Conservation (phyloP, 768 basidiomycete genomes). For the Mycena alexandri region DNA sequence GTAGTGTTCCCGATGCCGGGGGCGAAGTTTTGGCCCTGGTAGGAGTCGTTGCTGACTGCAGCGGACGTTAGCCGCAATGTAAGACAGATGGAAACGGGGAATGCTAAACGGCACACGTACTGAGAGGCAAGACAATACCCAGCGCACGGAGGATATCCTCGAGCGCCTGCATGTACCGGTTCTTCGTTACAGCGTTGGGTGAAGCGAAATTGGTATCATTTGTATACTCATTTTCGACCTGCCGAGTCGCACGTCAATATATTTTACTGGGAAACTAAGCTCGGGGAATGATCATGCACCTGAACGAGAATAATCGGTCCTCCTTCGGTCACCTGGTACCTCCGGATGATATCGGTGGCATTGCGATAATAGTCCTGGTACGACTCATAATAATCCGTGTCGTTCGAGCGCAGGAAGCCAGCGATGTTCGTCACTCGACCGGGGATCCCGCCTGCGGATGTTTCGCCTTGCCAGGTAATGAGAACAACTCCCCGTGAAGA, state of each 20-base stretch:
- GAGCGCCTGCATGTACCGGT: conserved; percentile 31
- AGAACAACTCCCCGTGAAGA: not conserved
- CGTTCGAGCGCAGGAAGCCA: conserved; percentile 32
- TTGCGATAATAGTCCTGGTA: conserved; percentile 34
- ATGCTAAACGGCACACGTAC: conserved; percentile 16
- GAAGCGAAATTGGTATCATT: conserved; percentile 33
- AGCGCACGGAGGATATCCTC: conserved; percentile 28
- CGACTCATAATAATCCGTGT: conserved; percentile 30
- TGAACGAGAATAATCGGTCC: conserved; percentile 31
- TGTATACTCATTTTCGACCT: conserved; percentile 31
- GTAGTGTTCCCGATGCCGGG: conserved; percentile 19
- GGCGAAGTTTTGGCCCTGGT: conserved; percentile 28
- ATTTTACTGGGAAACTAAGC: not conserved
- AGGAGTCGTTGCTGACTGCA: conserved; percentile 30
- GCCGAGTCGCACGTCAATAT: conserved; percentile 5
- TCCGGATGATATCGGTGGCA: conserved; percentile 26
- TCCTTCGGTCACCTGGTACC: conserved; percentile 28
- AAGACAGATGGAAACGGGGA: too few species aligned
- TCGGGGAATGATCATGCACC: conserved; percentile 22
- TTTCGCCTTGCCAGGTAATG: conserved; percentile 30
- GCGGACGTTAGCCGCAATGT: conserved; percentile 8
- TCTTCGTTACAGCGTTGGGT: conserved; percentile 31
- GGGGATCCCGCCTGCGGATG: conserved; percentile 31
- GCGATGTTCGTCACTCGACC: conserved; percentile 32
- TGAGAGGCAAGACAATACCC: conserved; percentile 32